Conservation (phyloP, 176 grass and related monocot species). For the Avena atlantica region DNA sequence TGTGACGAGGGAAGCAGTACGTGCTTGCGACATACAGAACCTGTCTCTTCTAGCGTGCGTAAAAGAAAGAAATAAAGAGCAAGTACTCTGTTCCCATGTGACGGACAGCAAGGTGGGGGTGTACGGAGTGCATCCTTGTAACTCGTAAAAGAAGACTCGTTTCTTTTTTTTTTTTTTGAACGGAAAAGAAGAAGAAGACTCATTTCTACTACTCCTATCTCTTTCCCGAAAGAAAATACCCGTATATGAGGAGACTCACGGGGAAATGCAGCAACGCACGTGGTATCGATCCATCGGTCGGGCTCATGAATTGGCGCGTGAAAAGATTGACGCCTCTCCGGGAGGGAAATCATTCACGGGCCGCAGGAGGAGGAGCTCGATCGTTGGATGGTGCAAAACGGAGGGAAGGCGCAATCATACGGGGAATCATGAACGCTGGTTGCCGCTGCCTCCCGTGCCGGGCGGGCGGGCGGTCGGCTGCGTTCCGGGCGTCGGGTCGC, state of each 20-base stretch:
- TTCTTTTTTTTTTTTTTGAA: no score
- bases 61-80: neutral
- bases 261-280: no score
- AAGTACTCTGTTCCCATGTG: neutral
- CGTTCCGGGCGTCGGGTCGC: neutral
- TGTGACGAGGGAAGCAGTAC: neutral
- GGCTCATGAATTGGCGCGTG: no score
- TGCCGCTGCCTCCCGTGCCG: neutral
- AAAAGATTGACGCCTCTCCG: no score
- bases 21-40: neutral
- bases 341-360: no score
- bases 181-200: no score
- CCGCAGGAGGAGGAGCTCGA: no score
- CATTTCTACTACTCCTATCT: no score
- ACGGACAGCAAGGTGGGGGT: neutral
- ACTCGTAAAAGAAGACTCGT: neutral
- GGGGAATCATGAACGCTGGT: constrained; percentile 4
- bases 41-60: constrained; percentile 27
- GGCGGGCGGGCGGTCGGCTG: neutral
- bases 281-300: no score
- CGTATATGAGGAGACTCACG: no score
- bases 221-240: neutral
- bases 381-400: neutral
- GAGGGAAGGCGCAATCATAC: constrained; percentile 28
- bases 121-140: neutral